A percentile compares a stretch with the other conserved stretches of the same genome.
These are phyloP conservation scores for Monotropa hypopitys DNA, from an alignment of 179 eudicot species.

Conservation along the genomic window DNA sequence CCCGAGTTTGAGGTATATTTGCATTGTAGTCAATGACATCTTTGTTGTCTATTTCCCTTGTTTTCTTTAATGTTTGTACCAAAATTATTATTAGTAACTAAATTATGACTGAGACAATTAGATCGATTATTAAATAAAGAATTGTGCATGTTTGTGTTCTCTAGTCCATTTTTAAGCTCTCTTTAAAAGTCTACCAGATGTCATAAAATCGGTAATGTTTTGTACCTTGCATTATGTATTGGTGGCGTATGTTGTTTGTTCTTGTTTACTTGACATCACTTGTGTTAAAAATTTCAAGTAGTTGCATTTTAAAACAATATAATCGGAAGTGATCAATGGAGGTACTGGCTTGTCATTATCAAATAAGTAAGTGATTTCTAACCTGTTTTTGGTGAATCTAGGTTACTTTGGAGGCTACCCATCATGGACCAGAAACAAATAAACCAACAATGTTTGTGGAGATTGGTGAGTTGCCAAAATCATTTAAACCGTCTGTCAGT, in stretches of 20 bases:
- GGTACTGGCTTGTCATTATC: not conserved
- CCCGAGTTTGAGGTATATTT: conserved; percentile 76
- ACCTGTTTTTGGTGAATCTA: not conserved
- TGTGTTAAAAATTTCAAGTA: not conserved
- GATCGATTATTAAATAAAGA: not conserved
- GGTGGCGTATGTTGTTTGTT: not conserved
- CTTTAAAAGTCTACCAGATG: not conserved
- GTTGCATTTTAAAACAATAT: not conserved
- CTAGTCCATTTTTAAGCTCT: not conserved
- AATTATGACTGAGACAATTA: not conserved
- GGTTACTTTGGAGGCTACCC: conserved; percentile 10
- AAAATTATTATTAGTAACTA: not conserved
- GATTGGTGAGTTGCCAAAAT: conserved; percentile 6
- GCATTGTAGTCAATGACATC: not conserved
- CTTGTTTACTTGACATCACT: not conserved
- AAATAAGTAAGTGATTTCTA: not conserved
- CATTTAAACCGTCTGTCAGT: not conserved
- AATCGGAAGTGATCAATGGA: not conserved
- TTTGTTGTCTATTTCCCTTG: not conserved
- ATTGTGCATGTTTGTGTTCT: not conserved
- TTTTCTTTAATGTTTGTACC: no score
- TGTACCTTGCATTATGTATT: not conserved
- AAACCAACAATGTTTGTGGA: conserved; percentile 10
- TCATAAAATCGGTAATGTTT: not conserved
- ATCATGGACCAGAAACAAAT: conserved; percentile 11